Evolutionary conservation across 129 eudicot genomes (phyloP), one percentile per base, ranked within the genome.

Genomic region (Silybum marianum): DNA sequence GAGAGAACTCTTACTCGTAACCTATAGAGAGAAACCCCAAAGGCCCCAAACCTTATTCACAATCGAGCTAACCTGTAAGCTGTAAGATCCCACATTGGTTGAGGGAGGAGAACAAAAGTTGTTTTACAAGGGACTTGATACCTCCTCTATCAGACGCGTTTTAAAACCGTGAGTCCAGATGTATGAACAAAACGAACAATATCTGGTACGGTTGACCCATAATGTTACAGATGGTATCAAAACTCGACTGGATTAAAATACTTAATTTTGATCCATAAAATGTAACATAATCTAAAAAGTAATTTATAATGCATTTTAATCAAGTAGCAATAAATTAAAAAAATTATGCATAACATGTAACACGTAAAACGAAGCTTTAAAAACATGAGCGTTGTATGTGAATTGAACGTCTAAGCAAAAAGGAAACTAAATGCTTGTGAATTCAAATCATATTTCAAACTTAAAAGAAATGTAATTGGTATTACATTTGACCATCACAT

Each of bases 391-490:
- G 40, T 65, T 65, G 25, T 81, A 73, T 58, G 19, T 72, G 7
- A 19, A 40, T 8, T 67, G 74, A 67, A 44, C 28, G 12, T 58
- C 32, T 11, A 9, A 34, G 22, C 68, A 73, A 39, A 39, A 73
- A 72, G 73, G 26, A 72, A 23, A 25, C 51, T 54, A 80, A 19
- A 26, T 78, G 67, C 67, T 67, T 78, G 71, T 70, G 28, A 67
- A 44, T 21, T 18, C n/a, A 62, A 44, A 80, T 73, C 73, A 81
- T 80, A 74, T 23, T 66, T 18, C 74, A 71, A 81, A 81, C 54
- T 30, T 66, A 36, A 75, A 75, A 48, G 62, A 48, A 62, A 65
- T 32, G 76, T 44, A 62, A 65, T 25, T 81, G 38, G 74, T 48
- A 65, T 68, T 75, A 40, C 40, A 78, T 78, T 2, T 39, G 65